A percentile compares a stretch with the other conserved stretches of the same genome.
Conservation (phyloP, 1,284 basidiomycete species). For the Puccinia triticina region DNA sequence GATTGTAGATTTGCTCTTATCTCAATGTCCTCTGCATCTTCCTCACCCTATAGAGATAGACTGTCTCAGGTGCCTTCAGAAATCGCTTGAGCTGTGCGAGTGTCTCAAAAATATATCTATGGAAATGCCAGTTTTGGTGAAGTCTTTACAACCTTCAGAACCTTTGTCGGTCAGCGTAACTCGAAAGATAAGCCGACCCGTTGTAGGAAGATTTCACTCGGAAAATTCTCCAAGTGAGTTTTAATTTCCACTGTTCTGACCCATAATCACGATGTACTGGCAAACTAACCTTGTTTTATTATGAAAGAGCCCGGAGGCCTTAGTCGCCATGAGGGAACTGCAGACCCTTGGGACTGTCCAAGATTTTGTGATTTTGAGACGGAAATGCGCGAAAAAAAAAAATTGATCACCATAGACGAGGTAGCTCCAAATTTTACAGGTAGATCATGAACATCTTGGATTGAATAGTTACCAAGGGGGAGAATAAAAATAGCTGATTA, state of each 20-base stretch:
- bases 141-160: not conserved
- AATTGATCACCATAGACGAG: too few relatives aligned
- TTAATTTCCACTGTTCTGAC: not conserved
- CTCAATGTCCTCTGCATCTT: not conserved
- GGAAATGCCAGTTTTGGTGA: not conserved
- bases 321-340: not conserved
- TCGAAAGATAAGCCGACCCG: not conserved
- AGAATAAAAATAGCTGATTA: too few relatives aligned
- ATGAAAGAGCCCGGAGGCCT: not conserved
- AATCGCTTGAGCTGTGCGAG: not conserved
- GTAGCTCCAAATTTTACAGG: too few relatives aligned
- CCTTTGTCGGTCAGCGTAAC: too few relatives aligned
- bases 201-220: not conserved
- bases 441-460: too few relatives aligned
- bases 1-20: not conserved
- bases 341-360: too few relatives aligned
- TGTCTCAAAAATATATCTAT: not conserved
- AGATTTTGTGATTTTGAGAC: too few relatives aligned
- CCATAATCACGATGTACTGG: not conserved
- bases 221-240: slow-evolving; percentile 1
- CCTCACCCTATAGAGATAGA: not conserved
- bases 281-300: too few relatives aligned
- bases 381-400: too few relatives aligned
- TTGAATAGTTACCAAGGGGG: too few relatives aligned
- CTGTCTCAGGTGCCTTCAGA: not conserved